These are phyloP conservation scores for Kluyveromyces dobzhanskii DNA, from an alignment of 805 yeast species.

Conservation along the genomic window DNA sequence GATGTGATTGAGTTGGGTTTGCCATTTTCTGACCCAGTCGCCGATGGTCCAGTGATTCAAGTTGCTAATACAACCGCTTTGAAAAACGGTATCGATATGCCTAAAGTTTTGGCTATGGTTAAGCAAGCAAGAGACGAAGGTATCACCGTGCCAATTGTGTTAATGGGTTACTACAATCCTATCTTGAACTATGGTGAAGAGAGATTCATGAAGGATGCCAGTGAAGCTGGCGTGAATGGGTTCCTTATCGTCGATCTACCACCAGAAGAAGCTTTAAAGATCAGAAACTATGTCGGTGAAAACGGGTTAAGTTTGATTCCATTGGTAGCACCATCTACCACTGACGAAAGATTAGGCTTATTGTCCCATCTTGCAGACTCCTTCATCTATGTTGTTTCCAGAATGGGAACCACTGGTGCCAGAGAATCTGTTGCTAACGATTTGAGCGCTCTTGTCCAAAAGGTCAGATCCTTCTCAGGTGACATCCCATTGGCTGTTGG, in stretches of 20 bases:
- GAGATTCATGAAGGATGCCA: slow-evolving; percentile 67
- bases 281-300: slow-evolving; percentile 62
- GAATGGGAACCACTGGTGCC: slow-evolving; percentile 98
- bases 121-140: slow-evolving; percentile 71
- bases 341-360: slow-evolving; percentile 75
- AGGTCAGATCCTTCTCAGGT: slow-evolving; percentile 69
- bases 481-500: slow-evolving; percentile 90
- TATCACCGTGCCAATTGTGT: slow-evolving; percentile 76
- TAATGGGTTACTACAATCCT: slow-evolving; percentile 99
- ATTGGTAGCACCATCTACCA: slow-evolving; percentile 92
- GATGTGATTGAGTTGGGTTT: slow-evolving; percentile 92
- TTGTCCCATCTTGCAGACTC: slow-evolving; percentile 87
- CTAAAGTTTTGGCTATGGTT: slow-evolving; percentile 62
- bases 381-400: slow-evolving; percentile 89
- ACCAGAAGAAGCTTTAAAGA: slow-evolving; percentile 91
- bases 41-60: slow-evolving; percentile 97
- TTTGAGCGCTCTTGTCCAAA: slow-evolving; percentile 57
- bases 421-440: slow-evolving; percentile 50
- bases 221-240: slow-evolving; percentile 88
- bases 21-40: slow-evolving; percentile 97
- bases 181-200: slow-evolving; percentile 84
- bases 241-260: slow-evolving; percentile 93
- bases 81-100: slow-evolving; percentile 70
- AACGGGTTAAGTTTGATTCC: slow-evolving; percentile 82
- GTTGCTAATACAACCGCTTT: slow-evolving; percentile 77